These are phyloP conservation scores for Phytopythium litorale DNA, from an alignment of 352 stramenopile species.

Conservation along the genomic window DNA sequence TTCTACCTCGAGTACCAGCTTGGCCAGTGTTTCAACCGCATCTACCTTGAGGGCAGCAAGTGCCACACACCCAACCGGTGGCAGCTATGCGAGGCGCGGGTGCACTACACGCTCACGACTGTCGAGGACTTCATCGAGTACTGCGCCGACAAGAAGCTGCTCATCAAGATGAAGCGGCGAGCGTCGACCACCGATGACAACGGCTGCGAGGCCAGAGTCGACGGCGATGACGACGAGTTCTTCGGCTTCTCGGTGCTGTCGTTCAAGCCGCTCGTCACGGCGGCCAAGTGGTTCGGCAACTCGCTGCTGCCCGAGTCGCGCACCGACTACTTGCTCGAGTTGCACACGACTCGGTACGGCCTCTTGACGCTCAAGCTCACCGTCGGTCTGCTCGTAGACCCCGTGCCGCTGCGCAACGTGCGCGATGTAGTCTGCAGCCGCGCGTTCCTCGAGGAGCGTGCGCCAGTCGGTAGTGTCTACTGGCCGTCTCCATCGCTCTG, in stretches of 20 bases:
- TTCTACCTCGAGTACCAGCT: slow-evolving; percentile 82
- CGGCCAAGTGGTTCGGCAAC: slow-evolving; percentile 56
- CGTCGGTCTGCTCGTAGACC: slow-evolving; percentile 58
- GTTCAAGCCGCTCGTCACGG: slow-evolving; percentile 44
- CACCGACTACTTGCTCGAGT: slow-evolving; percentile 60
- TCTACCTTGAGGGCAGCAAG: slow-evolving; percentile 79
- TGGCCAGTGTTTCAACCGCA: slow-evolving; percentile 44
- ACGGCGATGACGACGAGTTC: slow-evolving; percentile 26
- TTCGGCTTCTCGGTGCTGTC: slow-evolving; percentile 56
- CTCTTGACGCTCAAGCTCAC: slow-evolving; percentile 77
- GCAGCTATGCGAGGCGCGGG: slow-evolving; percentile 70
- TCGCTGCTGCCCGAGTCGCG: slow-evolving; percentile 46
- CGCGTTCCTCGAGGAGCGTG: slow-evolving; percentile 54
- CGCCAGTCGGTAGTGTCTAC: slow-evolving; percentile 33
- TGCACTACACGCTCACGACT: slow-evolving; percentile 68
- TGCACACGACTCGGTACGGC: slow-evolving; percentile 50
- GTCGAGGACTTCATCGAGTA: slow-evolving; percentile 68
- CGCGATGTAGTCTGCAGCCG: slow-evolving; percentile 44
- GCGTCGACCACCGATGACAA: neutral
- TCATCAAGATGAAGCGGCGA: slow-evolving; percentile 60
- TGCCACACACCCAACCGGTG: slow-evolving; percentile 74
- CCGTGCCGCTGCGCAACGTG: slow-evolving; percentile 46
- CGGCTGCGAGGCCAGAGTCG: neutral
- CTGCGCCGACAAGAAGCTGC: slow-evolving; percentile 55
- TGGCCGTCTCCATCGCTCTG: slow-evolving; percentile 55